Evolutionary conservation across 2,329 filamentous ascomycete genomes (phyloP).

Genomic region (Truncatella angustata): DNA sequence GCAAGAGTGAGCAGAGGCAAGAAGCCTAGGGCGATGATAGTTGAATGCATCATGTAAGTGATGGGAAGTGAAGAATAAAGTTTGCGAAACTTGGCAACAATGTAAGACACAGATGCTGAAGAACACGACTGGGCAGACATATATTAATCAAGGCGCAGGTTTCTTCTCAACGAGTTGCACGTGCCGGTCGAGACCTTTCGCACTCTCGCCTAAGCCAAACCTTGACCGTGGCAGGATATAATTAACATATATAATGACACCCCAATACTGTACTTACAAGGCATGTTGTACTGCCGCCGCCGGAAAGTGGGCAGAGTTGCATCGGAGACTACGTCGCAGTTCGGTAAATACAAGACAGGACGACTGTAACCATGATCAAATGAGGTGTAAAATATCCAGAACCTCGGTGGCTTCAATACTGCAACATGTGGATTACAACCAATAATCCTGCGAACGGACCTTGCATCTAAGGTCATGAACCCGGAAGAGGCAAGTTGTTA

Average conservation of each 20-base stretch:
- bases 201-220: not conserved
- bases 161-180: not conserved
- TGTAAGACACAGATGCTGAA: not conserved
- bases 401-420: not conserved
- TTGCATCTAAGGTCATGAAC: not conserved
- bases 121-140: not conserved
- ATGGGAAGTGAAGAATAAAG: not conserved
- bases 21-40: conserved; percentile 15
- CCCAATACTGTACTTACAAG: not conserved
- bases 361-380: not conserved
- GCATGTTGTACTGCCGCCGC: not conserved
- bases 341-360: conserved; percentile 2
- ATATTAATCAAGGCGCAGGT: conserved; percentile 2
- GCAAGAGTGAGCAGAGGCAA: conserved; percentile 12
- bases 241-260: not conserved
- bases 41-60: conserved; percentile 8
- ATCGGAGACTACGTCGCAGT: conserved; percentile 3
- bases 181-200: conserved; percentile 2
- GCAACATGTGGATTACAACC: conserved; percentile 3
- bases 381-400: not conserved
- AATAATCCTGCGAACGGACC: not conserved
- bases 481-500: conserved; percentile 7
- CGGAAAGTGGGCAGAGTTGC: conserved; percentile 5
- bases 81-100: conserved; percentile 4
- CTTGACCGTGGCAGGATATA: not conserved